phyloP scores from a whole-genome alignment of 805 yeast species.

The Hanseniaspora lachancei region DNA sequence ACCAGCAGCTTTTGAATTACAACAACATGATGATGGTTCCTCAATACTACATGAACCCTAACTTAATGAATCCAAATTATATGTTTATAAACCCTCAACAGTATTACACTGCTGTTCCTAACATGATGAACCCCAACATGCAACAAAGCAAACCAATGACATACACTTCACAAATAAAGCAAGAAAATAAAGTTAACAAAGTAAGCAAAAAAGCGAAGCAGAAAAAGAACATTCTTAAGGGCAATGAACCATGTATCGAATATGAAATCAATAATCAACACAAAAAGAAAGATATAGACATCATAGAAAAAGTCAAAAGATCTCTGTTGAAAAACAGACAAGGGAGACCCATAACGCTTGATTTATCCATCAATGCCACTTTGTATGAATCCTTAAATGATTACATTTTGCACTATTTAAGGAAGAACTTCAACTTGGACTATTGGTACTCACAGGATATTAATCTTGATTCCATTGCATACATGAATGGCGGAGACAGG shows the following conservation, averaged over 20 bases:
- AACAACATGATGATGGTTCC: background rate
- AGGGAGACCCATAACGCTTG: constrained; percentile 13
- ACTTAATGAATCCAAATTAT: background rate
- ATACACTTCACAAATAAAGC: background rate
- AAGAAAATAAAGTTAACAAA: background rate
- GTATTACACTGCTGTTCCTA: background rate
- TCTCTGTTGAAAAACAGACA: constrained; percentile 10
- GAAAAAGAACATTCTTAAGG: background rate
- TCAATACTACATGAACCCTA: background rate
- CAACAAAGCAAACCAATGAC: background rate
- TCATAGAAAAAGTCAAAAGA: constrained; percentile 8
- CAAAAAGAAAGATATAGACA: background rate
- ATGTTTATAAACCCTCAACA: background rate
- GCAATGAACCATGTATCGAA: background rate
- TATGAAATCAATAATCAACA: background rate
- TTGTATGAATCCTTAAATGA: constrained; percentile 10
- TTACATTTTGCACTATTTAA: constrained; percentile 4
- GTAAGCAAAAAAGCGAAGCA: background rate
- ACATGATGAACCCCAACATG: background rate
- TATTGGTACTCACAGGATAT: constrained; percentile 10
- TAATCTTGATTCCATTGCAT: background rate
- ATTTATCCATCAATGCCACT: constrained; percentile 6
- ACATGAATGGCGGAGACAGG: background rate
- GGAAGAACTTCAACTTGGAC: constrained; percentile 9
- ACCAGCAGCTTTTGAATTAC: background rate